phyloP scores from a whole-genome alignment of 2,329 filamentous ascomycete species.

The Myriosclerotinia curreyana region DNA sequence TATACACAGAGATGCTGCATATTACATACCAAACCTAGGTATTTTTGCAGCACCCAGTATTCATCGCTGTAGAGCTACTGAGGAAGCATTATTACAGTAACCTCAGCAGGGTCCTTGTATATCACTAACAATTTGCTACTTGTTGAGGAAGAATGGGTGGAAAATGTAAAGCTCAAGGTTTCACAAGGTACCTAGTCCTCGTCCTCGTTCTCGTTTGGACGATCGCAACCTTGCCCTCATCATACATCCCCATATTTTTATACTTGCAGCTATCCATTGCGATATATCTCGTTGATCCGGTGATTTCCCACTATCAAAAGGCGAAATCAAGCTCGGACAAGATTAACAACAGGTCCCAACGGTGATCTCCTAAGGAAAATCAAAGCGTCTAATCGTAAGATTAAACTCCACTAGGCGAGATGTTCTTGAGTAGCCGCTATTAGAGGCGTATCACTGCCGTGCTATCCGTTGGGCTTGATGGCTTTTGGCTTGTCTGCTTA shows the following conservation, averaged over 20 bases:
- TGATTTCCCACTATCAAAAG: constrained; percentile 2
- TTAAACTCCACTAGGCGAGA: constrained; percentile 1
- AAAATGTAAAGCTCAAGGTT: neutral
- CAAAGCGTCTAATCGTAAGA: constrained; percentile 5
- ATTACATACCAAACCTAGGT: neutral
- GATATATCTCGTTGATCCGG: neutral
- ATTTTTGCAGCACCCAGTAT: neutral
- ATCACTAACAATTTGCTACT: neutral
- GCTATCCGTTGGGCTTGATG: neutral
- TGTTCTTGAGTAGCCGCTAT: constrained; percentile 1
- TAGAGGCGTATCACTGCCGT: constrained; percentile 6
- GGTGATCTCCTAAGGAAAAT: neutral
- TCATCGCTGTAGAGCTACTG: neutral
- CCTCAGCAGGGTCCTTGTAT: constrained; percentile 12
- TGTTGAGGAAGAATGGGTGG: neutral
- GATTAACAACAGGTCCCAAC: neutral
- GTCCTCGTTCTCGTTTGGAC: neutral
- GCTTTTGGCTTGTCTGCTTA: constrained; percentile 3
- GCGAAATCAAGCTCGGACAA: neutral
- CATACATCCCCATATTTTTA: neutral
- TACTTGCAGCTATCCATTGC: constrained; percentile 11
- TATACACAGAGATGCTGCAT: constrained; percentile 1
- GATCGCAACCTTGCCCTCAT: neutral
- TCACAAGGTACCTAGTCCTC: neutral
- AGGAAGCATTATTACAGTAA: neutral